Conservation (phyloP, 2,329 filamentous ascomycete species). For the Aspergillus quadricinctus region DNA sequence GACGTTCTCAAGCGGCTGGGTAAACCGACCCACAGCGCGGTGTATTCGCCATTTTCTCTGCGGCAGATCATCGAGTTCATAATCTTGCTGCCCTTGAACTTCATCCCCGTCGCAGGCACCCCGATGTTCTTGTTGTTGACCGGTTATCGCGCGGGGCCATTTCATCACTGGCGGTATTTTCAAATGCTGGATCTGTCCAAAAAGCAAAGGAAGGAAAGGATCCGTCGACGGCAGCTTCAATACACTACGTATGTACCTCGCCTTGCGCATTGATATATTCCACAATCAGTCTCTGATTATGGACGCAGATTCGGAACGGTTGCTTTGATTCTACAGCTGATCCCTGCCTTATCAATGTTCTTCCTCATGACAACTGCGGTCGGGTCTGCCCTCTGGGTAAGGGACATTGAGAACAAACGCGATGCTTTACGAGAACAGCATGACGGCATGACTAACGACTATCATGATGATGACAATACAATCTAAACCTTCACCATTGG, state of each 20-base stretch:
- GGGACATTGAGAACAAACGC: conserved; percentile 64
- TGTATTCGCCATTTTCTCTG: conserved; percentile 84
- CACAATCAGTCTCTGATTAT: not conserved
- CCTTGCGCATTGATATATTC: not conserved
- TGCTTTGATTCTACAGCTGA: conserved; percentile 77
- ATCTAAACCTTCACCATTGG: conserved; percentile 3
- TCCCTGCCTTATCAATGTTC: conserved; percentile 88
- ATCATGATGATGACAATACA: conserved; percentile 33
- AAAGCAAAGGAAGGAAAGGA: conserved; percentile 67
- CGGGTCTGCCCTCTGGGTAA: conserved; percentile 82
- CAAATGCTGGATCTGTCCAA: conserved; percentile 70
- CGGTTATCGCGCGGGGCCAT: conserved; percentile 78
- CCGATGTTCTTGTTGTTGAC: conserved; percentile 85
- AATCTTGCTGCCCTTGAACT: conserved; percentile 73
- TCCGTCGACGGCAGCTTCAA: conserved; percentile 66
- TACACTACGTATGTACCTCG: conserved; percentile 66
- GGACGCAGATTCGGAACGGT: conserved; percentile 68
- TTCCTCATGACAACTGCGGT: conserved; percentile 84
- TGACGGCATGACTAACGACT: conserved; percentile 24
- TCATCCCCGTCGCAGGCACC: conserved; percentile 77
- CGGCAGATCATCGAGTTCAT: conserved; percentile 87
- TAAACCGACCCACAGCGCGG: conserved; percentile 68
- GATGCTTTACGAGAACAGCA: conserved; percentile 21
- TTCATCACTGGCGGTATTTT: conserved; percentile 90
- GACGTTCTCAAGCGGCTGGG: conserved; percentile 76